Conservation (phyloP, 2,329 filamentous ascomycete genomes). For the Drechslerella dactyloides region DNA sequence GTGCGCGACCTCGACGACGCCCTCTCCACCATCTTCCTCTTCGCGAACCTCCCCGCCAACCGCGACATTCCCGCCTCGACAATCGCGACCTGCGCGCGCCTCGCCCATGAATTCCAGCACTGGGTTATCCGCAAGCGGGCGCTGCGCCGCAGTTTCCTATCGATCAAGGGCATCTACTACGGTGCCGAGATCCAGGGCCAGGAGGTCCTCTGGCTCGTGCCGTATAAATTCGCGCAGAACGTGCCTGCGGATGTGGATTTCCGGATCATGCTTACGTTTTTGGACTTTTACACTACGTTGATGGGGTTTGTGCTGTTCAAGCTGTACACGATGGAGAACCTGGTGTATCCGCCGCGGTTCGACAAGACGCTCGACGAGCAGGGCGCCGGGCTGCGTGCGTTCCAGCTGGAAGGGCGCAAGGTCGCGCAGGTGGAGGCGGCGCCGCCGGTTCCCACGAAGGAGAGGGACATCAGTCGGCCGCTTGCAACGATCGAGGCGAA, state of each 20-base stretch:
- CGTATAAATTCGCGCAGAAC: slow-evolving; percentile 96
- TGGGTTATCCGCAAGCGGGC: slow-evolving; percentile 92
- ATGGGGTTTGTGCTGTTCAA: slow-evolving; percentile 95
- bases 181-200: slow-evolving; percentile 97
- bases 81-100: slow-evolving; percentile 88
- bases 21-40: slow-evolving; percentile 94
- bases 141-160: slow-evolving; percentile 93
- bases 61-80: slow-evolving; percentile 90
- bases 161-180: slow-evolving; percentile 99
- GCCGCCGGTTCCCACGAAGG: slow-evolving; percentile 7
- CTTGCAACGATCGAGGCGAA: slow-evolving; percentile 53
- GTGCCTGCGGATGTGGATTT: slow-evolving; percentile 95
- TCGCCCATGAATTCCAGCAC: slow-evolving; percentile 96
- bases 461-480: slow-evolving; percentile 53
- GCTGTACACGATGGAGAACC: slow-evolving; percentile 85
- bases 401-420: slow-evolving; percentile 81
- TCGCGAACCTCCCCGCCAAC: slow-evolving; percentile 92
- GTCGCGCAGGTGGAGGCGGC: slow-evolving; percentile 44
- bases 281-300: slow-evolving; percentile 98
- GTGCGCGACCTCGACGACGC: slow-evolving; percentile 95
- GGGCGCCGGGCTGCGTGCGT: slow-evolving; percentile 86
- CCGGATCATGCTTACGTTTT: slow-evolving; percentile 98
- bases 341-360: slow-evolving; percentile 96
- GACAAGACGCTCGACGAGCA: slow-evolving; percentile 84
- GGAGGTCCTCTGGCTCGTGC: slow-evolving; percentile 94